Base-by-base conservation (phyloP, 176 grass and related monocot genomes). In the Oryza coarctata region DNA sequence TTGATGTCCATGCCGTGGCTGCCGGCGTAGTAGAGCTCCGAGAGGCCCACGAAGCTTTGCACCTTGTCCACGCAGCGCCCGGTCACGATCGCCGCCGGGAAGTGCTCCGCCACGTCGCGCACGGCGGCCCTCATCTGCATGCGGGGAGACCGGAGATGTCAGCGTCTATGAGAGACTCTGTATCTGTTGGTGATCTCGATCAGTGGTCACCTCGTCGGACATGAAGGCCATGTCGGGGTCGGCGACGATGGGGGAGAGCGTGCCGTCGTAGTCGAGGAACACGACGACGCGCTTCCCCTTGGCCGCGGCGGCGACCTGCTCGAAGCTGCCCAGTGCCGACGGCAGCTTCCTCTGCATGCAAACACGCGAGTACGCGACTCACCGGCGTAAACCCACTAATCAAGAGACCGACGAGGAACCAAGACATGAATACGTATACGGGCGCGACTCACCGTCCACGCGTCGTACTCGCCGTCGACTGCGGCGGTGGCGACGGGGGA, bases 1-100 rank as follows among this genome's bases (percentile, higher is more conserved):
- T 90, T 97, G 83, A 99, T 99, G 75, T 99, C 97, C 97, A 99
- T 99, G 70, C 97, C 97, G 55, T 99, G 97, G 85, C 93, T 96
- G 30, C 96, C 97, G 22, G 97, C 97, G 74, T 99, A 99, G 85
- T 95, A 94, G 57, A 99, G 70, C 77, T 99, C 97, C 10, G 93
- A 60, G 20, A 99, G 85, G 68, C 84, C 87, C 2, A 99, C 89
- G 69, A 99, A 96, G 57, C 67, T 71, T 28, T 78, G 80, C 28
- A 97, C 96, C 91, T 99, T 99, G 12, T 94, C 91, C 34, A 90
- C 57, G 87, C 93, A 90, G 47, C 97, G 89, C 22, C 96, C 97
- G 58, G 86, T 96, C 2, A 99, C 93, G 74, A 99, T 92, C 38
- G 97, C 89, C 35, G 85, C 91, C 20, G 93, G 93, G 91, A 96